Evolutionary conservation across 768 basidiomycete species (phyloP).

Genomic region (Trametes cingulata): DNA sequence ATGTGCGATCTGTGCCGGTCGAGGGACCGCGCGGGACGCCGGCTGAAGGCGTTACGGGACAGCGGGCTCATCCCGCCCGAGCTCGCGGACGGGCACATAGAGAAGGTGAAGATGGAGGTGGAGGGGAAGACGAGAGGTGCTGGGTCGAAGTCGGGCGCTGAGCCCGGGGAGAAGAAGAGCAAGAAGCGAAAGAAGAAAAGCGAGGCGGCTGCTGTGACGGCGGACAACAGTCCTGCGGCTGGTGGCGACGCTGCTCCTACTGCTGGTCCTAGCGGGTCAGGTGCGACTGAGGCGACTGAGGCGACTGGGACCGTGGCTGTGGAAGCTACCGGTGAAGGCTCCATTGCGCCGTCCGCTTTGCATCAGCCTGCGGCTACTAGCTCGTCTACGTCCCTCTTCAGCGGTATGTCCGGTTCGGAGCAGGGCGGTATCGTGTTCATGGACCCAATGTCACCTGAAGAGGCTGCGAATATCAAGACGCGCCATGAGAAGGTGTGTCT

Average conservation of each 20-base stretch:
- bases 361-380: background rate
- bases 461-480: conserved; percentile 1
- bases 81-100: conserved; percentile 9
- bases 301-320: no score
- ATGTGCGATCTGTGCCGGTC: conserved; percentile 50
- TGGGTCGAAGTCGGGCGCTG: background rate
- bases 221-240: background rate
- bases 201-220: conserved; percentile 10
- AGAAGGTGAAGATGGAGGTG: conserved; percentile 7
- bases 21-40: conserved; percentile 35
- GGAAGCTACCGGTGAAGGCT: background rate
- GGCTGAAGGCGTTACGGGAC: conserved; percentile 33
- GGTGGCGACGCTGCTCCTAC: background rate
- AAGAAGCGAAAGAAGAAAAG: conserved; percentile 10
- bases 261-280: background rate
- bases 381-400: background rate
- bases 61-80: conserved; percentile 23
- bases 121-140: background rate
- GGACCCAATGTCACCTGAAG: conserved; percentile 21
- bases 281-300: no score
- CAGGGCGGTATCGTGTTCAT: conserved; percentile 21
- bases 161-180: background rate
- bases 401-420: background rate
- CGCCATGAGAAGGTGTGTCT: background rate
- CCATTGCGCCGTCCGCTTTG: background rate